Percentiles rank a stretch among this genome's conserved stretches.
These are phyloP conservation scores for Solanum sejunctum DNA, from an alignment of 257 asterid species.

Conservation along the genomic window DNA sequence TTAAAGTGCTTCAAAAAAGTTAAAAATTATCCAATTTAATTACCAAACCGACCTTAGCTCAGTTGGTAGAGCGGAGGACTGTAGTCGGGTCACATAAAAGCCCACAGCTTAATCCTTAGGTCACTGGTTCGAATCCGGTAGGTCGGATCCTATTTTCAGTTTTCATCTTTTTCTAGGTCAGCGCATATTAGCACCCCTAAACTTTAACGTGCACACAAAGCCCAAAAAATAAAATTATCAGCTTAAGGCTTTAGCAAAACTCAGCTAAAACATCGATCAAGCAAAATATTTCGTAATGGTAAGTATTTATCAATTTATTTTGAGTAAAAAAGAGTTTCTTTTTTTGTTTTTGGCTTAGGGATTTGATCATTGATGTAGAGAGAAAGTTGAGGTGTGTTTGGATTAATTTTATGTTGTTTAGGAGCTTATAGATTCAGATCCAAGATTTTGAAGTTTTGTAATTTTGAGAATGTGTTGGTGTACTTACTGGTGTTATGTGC, in stretches of 20 bases:
- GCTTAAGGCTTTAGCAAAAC: neutral
- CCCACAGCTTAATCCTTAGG: neutral
- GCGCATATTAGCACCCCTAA: neutral
- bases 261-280: neutral
- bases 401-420: neutral
- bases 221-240: neutral
- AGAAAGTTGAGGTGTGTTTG: neutral
- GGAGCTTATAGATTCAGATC: neutral
- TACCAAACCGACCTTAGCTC: neutral
- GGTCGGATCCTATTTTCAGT: neutral
- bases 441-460: neutral
- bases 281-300: neutral
- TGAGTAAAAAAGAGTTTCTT: neutral
- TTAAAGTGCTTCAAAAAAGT: too few relatives aligned
- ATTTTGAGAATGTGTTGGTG: neutral
- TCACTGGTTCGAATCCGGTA: conserved; percentile 1
- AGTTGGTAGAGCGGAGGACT: conserved; percentile 3
- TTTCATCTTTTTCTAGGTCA: too few relatives aligned
- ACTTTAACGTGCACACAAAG: neutral
- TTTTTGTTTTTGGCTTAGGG: neutral
- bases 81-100: neutral
- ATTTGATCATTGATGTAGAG: neutral
- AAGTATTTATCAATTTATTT: neutral
- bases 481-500: neutral
- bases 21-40: accelerated